Evolutionary conservation across 306 rosid genomes (phyloP), one percentile per base, ranked within the genome.

Genomic region (Ormosia emarginata): DNA sequence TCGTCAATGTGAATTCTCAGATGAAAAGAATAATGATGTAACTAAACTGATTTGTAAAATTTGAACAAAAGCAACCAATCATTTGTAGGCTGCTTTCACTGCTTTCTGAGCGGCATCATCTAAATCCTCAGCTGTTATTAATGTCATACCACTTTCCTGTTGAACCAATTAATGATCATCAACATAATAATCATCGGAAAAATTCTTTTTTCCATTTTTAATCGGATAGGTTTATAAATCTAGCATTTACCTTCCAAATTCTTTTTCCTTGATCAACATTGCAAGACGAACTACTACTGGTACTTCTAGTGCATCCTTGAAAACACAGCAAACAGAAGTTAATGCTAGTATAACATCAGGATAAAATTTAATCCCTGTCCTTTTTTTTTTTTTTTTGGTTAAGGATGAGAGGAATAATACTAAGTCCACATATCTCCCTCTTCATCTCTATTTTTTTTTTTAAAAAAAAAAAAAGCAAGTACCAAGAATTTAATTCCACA

Each of bases 101-200:
- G 97, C 99, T 89, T 93, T 96, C 50, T 87, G 96, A 7, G 99
- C 99, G 18, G 99, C 99, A 85, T 93, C 99, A 61, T 93, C 99
- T 84, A 96, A 88, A 88, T 96, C 99, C 76, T 96, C 98, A 40
- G 98, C 99, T 7, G 99, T 90, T 81, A 93, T 93, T 72, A 96
- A 88, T 37, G 91, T 8, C 98, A 96, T 49, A 4, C 97, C 94
- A 86, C 98, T 93, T 87, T 96, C 99, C 99, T 95, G 96, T 89
- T 74, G 41, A 79, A 56, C 67, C 83, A 24, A 87, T 74, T 29
- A 58, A 82, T 29, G 34, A 80, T 57, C 10, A 75, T 57, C 39
- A 68, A 72, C 67, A 72, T 62, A 65, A 32, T 55, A 73, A 75
- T 57, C 79, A 65, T 15, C 10, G 55, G 61, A 56, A 75, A 82